Conservation (phyloP, 148 eudicot genomes). For the Gaultheria prostrata region DNA sequence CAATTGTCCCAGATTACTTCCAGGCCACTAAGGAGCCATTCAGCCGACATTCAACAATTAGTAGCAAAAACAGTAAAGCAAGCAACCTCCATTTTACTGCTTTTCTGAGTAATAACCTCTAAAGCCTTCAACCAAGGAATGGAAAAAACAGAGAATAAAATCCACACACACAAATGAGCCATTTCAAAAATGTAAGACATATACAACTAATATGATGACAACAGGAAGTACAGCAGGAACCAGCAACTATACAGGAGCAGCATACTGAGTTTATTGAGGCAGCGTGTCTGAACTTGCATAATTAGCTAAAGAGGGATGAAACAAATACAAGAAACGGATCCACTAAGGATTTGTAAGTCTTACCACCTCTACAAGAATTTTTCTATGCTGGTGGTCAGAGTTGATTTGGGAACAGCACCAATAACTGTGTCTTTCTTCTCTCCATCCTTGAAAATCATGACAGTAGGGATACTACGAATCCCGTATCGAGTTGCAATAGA, state of each 20-base stretch:
- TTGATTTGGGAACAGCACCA: conserved; percentile 92
- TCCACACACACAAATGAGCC: conserved; percentile 1
- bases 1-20: neutral
- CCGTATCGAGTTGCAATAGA: conserved; percentile 68
- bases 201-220: conserved; percentile 4
- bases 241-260: conserved; percentile 17
- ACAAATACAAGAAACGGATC: conserved; percentile 1
- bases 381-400: conserved; percentile 66
- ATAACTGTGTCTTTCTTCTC: conserved; percentile 89
- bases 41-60: neutral
- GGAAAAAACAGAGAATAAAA: neutral
- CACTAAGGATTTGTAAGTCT: conserved; percentile 5
- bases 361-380: conserved; percentile 53
- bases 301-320: neutral
- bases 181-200: conserved; percentile 5
- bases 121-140: neutral
- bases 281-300: conserved; percentile 3
- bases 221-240: conserved; percentile 2
- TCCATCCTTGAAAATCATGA: conserved; percentile 76
- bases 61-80: neutral
- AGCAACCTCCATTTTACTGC: neutral
- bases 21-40: neutral
- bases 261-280: conserved; percentile 14
- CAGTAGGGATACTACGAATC: conserved; percentile 90
- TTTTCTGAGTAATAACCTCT: neutral